Evolutionary conservation across 306 rosid genomes (phyloP).

Genomic region (Neltuma alba): DNA sequence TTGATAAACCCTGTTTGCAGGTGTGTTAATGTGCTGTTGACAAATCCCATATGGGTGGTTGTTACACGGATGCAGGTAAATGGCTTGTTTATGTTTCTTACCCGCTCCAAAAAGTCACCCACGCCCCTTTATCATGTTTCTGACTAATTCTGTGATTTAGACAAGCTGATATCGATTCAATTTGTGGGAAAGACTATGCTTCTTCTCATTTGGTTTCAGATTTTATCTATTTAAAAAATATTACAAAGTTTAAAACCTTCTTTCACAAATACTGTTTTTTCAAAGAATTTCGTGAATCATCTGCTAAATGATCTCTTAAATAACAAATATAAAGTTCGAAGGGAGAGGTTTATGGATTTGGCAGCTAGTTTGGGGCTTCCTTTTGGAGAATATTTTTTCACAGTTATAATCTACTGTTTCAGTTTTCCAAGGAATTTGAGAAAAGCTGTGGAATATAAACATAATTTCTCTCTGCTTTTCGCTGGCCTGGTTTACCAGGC

Average conservation of each 20-base stretch:
- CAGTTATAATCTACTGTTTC: background rate
- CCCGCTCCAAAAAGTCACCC: conserved; percentile 6
- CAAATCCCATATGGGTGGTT: conserved; percentile 93
- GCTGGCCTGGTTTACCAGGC: background rate
- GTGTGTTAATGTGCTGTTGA: conserved; percentile 92
- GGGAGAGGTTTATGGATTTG: background rate
- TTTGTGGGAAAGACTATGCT: conserved; percentile 1
- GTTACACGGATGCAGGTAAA: conserved; percentile 97
- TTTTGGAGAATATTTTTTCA: background rate
- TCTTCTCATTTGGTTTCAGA: background rate
- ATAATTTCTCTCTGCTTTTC: conserved; percentile 2
- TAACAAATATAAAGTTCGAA: background rate
- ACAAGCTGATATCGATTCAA: background rate
- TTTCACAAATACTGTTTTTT: background rate
- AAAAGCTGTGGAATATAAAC: background rate
- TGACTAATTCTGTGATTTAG: conserved; percentile 11
- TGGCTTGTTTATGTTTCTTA: conserved; percentile 11
- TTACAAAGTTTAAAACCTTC: background rate
- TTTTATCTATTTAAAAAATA: background rate
- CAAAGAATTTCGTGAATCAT: background rate
- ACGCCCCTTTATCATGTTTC: background rate
- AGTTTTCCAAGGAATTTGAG: conserved; percentile 10
- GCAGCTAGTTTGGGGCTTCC: background rate
- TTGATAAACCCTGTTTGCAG: conserved; percentile 49
- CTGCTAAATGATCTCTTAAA: background rate